Conservation (phyloP, 352 stramenopile species). For the Phytophthora pistaciae region DNA sequence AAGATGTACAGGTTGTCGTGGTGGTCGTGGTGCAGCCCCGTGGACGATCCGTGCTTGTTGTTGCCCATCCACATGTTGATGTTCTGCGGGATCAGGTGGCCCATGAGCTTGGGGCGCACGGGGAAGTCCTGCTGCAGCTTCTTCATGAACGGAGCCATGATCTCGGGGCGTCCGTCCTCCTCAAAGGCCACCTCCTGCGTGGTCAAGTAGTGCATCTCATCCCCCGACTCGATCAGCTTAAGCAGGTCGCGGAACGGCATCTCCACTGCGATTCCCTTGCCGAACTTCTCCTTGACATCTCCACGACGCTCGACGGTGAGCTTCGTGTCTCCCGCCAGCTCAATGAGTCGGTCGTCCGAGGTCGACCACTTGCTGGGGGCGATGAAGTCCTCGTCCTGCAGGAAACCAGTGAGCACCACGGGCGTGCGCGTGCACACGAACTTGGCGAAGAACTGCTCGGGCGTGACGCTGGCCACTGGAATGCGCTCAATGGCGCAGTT, state of each 20-base stretch:
- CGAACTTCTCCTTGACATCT: conserved; percentile 78
- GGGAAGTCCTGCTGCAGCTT: conserved; percentile 85
- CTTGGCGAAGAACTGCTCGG: conserved; percentile 79
- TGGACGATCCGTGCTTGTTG: conserved; percentile 82
- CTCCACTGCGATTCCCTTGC: conserved; percentile 84
- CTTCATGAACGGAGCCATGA: conserved; percentile 89
- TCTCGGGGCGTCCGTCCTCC: conserved; percentile 74
- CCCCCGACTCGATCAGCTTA: conserved; percentile 66
- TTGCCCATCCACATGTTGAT: conserved; percentile 98
- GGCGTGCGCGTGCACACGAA: conserved; percentile 85
- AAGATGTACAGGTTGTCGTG: conserved; percentile 99
- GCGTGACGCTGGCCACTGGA: conserved; percentile 55
- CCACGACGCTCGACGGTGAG: conserved; percentile 87
- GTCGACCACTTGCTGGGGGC: conserved; percentile 73
- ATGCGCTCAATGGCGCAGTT: conserved; percentile 66
- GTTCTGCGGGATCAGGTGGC: conserved; percentile 93
- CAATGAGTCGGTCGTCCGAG: conserved; percentile 70
- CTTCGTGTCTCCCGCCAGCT: conserved; percentile 64
- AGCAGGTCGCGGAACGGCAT: conserved; percentile 87
- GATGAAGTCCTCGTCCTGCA: conserved; percentile 62
- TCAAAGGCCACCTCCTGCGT: conserved; percentile 91
- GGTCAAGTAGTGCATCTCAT: conserved; percentile 90
- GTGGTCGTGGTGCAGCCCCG: conserved; percentile 98
- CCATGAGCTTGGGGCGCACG: conserved; percentile 84
- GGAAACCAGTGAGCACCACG: conserved; percentile 77